Percentiles rank a stretch among this genome's conserved stretches.
Conservation (phyloP, 1,284 basidiomycete species). For the Afroboletus lepidellus region DNA sequence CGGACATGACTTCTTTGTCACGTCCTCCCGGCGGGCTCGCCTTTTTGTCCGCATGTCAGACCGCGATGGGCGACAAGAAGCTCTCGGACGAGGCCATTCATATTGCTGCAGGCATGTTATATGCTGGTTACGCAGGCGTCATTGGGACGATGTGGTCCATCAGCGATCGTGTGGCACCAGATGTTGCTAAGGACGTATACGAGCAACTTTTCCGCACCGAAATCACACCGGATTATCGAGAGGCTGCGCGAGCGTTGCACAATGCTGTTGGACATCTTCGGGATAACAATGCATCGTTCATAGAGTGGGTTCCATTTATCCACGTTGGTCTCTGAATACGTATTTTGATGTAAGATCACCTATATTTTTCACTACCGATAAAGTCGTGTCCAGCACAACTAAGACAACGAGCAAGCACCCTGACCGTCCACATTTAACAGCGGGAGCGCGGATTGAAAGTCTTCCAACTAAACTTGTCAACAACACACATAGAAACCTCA, state of each 20-base stretch:
- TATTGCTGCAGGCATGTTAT: conserved; percentile 13
- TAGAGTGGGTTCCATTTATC: conserved; percentile 16
- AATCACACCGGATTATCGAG: neutral
- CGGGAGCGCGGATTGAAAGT: too few relatives aligned
- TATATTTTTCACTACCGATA: too few relatives aligned
- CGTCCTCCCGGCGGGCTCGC: conserved; percentile 12
- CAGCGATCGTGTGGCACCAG: conserved; percentile 10
- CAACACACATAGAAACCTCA: too few relatives aligned
- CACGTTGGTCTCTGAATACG: conserved; percentile 12
- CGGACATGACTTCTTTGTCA: conserved; percentile 9
- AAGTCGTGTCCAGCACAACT: too few relatives aligned
- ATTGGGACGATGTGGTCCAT: conserved; percentile 21
- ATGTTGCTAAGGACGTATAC: conserved; percentile 12
- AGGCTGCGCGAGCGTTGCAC: conserved; percentile 3
- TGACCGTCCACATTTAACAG: too few relatives aligned
- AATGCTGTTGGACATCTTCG: conserved; percentile 7
- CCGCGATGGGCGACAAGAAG: conserved; percentile 10
- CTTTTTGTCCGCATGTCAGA: conserved; percentile 16
- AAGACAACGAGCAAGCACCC: too few relatives aligned
- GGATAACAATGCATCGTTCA: neutral
- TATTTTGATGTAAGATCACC: too few relatives aligned
- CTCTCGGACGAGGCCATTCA: conserved; percentile 10
- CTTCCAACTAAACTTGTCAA: too few relatives aligned
- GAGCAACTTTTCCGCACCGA: neutral
- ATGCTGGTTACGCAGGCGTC: conserved; percentile 10